These are phyloP conservation scores for Luffa aegyptiaca DNA, from an alignment of 306 rosid genomes.

Conservation along the genomic window DNA sequence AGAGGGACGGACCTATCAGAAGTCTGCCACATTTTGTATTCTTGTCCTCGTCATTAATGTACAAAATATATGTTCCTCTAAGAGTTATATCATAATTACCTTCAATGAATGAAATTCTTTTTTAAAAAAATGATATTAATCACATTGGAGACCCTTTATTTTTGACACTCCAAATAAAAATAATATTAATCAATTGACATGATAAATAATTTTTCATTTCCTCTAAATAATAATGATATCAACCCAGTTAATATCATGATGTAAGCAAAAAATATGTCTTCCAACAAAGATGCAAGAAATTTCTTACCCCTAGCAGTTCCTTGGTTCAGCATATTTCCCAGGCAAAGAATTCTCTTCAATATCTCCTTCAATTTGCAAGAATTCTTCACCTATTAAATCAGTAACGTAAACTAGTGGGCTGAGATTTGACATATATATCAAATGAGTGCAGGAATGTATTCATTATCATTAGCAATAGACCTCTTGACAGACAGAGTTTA, in stretches of 20 bases:
- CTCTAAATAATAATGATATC: not conserved
- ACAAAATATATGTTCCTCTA: not conserved
- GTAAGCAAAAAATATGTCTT: not conserved
- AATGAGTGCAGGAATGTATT: conserved; percentile 6
- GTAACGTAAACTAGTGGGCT: not conserved
- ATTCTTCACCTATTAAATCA: conserved; percentile 49
- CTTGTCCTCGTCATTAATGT: not conserved
- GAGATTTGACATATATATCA: conserved; percentile 19
- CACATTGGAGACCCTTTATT: not conserved
- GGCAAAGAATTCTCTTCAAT: conserved; percentile 68
- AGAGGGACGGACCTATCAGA: not conserved
- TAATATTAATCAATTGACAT: not conserved
- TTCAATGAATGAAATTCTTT: not conserved
- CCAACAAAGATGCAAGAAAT: not conserved
- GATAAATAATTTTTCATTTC: not conserved
- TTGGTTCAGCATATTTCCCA: conserved; percentile 91
- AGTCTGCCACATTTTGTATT: not conserved
- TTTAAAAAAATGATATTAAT: not conserved
- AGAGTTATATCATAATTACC: not conserved
- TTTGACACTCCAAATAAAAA: too few relatives aligned
- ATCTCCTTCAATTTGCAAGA: conserved; percentile 77
- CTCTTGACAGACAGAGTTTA: conserved; percentile 88
- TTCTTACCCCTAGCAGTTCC: conserved; percentile 97
- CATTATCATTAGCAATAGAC: conserved; percentile 27
- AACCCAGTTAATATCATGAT: not conserved